A percentile compares a stretch with the other conserved stretches of the same genome.
Evolutionary conservation across 1,284 basidiomycete genomes (phyloP).

Genomic region (Moesziomyces parantarcticus): DNA sequence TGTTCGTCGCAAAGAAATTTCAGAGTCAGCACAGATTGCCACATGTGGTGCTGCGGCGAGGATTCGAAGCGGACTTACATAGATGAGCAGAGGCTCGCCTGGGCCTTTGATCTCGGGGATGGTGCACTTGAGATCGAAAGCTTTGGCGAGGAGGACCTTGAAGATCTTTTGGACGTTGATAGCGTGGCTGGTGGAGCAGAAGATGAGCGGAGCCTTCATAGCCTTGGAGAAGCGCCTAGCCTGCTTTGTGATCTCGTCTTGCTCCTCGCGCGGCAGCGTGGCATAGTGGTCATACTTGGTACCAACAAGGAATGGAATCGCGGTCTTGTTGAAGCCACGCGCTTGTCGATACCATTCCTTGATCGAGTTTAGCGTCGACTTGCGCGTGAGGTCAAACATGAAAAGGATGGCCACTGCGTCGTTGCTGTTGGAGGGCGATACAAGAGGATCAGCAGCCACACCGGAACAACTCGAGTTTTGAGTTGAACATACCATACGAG

Average conservation of each 20-base stretch:
- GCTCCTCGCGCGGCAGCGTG: conserved; percentile 94
- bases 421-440: conserved; percentile 73
- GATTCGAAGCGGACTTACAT: conserved; percentile 24
- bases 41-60: background rate
- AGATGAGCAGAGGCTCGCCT: conserved; percentile 58
- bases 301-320: conserved; percentile 75
- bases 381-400: conserved; percentile 98
- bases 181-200: conserved; percentile 95
- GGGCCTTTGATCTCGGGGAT: conserved; percentile 60
- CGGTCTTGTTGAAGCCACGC: conserved; percentile 86
- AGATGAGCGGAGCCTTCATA: conserved; percentile 98
- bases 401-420: conserved; percentile 98
- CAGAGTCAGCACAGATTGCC: background rate
- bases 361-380: conserved; percentile 94
- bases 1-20: background rate
- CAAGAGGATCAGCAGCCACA: background rate
- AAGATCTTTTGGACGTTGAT: conserved; percentile 86
- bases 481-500: conserved; percentile 77
- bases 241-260: conserved; percentile 93
- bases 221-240: conserved; percentile 91
- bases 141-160: conserved; percentile 76
- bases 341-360: conserved; percentile 99
- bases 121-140: conserved; percentile 61
- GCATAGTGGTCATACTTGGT: conserved; percentile 98
- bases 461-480: too few species aligned